Conservation (phyloP, 106 monocot species). For the Phalaenopsis aphrodite region DNA sequence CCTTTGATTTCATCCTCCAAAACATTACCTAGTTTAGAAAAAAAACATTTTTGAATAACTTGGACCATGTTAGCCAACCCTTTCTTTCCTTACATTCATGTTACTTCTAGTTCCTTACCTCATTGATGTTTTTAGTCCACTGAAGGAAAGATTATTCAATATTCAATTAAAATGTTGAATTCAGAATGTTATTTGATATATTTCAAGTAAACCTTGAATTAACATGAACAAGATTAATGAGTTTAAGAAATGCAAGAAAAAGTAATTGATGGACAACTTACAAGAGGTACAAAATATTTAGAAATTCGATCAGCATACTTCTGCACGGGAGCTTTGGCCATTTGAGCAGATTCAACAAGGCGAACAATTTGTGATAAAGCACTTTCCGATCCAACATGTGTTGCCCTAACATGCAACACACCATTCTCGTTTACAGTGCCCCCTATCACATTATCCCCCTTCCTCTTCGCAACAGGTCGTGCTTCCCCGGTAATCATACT, state of each 20-base stretch:
- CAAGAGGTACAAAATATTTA: conserved; percentile 81
- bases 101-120: neutral
- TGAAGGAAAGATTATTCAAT: neutral
- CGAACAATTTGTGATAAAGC: conserved; percentile 79
- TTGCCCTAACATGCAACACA: conserved; percentile 66
- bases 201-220: neutral
- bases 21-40: neutral
- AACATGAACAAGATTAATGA: neutral
- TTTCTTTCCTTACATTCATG: neutral
- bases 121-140: neutral
- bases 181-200: neutral
- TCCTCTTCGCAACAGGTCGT: conserved; percentile 66
- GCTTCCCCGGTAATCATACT: conserved; percentile 97
- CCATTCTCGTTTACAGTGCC: conserved; percentile 93
- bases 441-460: conserved; percentile 76
- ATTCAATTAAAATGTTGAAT: neutral
- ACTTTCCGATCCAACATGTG: conserved; percentile 78
- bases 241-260: neutral
- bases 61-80: neutral
- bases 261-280: conserved; percentile 20
- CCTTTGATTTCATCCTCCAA: neutral
- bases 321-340: conserved; percentile 93
- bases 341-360: conserved; percentile 84
- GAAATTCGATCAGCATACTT: conserved; percentile 91
- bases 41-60: neutral